These are phyloP conservation scores for Candida orba DNA, from an alignment of 805 yeast species.

Conservation along the genomic window DNA sequence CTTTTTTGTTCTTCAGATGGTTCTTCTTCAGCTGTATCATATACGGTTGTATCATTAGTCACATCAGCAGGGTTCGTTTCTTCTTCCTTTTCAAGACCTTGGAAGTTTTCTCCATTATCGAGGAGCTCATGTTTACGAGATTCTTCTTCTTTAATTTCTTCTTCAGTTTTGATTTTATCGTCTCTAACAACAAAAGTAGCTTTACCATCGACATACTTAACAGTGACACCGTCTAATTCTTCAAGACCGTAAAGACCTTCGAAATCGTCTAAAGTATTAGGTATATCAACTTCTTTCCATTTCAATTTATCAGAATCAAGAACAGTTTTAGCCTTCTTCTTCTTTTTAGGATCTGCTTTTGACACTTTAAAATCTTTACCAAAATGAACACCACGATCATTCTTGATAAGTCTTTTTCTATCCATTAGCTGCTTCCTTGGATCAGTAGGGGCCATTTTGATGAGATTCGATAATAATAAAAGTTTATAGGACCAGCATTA, in stretches of 20 bases:
- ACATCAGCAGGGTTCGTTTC: conserved; percentile 18
- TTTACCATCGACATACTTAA: conserved; percentile 62
- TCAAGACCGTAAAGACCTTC: conserved; percentile 91
- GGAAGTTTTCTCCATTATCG: conserved; percentile 17
- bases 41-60: neutral
- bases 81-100: conserved; percentile 5
- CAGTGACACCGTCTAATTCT: conserved; percentile 89
- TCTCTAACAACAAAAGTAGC: conserved; percentile 49
- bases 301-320: conserved; percentile 45
- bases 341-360: neutral
- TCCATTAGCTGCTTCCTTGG: conserved; percentile 1
- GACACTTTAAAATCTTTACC: conserved; percentile 1
- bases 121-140: neutral
- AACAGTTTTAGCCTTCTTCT: conserved; percentile 12
- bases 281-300: conserved; percentile 82
- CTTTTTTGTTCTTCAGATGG: neutral
- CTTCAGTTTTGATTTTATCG: conserved; percentile 16
- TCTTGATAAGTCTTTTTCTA: conserved; percentile 3
- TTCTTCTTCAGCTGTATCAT: conserved; percentile 1
- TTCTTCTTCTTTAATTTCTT: conserved; percentile 19
- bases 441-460: conserved; percentile 5
- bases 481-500: neutral
- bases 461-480: neutral
- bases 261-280: conserved; percentile 78
- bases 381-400: conserved; percentile 1